Evolutionary conservation across 2,329 filamentous ascomycete species (phyloP).

Genomic region (Trichoderma sp.): DNA sequence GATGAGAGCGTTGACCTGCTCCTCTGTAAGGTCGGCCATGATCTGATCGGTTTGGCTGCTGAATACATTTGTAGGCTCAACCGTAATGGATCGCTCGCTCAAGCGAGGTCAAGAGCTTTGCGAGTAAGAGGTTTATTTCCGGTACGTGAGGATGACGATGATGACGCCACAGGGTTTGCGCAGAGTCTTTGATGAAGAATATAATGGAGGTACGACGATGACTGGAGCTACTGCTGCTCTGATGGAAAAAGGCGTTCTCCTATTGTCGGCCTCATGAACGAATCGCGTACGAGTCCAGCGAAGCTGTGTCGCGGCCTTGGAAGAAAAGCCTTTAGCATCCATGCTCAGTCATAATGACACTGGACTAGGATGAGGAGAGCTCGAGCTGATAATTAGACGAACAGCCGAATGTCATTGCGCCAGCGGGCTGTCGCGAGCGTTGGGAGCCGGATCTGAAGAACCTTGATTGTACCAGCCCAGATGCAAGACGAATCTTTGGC

Average conservation of each 20-base stretch:
- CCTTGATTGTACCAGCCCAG: not conserved
- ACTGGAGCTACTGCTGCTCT: not conserved
- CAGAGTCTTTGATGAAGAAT: not conserved
- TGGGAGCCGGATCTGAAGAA: not conserved
- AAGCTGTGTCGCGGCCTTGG: conserved; percentile 3
- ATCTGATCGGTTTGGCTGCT: not conserved
- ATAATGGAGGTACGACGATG: not conserved
- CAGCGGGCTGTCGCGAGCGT: not conserved
- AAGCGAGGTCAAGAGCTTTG: not conserved
- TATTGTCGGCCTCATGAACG: not conserved
- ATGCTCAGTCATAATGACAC: conserved; percentile 1
- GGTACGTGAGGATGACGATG: not conserved
- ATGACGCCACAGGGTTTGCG: not conserved
- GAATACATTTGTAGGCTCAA: not conserved
- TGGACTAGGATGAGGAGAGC: not conserved
- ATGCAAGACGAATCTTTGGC: not conserved
- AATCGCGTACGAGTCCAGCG: not conserved
- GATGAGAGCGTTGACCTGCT: not conserved
- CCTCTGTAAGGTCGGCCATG: conserved; percentile 13
- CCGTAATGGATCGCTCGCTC: not conserved
- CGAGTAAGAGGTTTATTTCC: not conserved
- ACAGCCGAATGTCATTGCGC: not conserved
- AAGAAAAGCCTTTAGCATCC: not conserved
- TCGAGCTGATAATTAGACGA: not conserved
- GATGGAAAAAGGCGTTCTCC: not conserved